phyloP scores from a whole-genome alignment of 2,329 filamentous ascomycete species.

The Penicillium sp. region DNA sequence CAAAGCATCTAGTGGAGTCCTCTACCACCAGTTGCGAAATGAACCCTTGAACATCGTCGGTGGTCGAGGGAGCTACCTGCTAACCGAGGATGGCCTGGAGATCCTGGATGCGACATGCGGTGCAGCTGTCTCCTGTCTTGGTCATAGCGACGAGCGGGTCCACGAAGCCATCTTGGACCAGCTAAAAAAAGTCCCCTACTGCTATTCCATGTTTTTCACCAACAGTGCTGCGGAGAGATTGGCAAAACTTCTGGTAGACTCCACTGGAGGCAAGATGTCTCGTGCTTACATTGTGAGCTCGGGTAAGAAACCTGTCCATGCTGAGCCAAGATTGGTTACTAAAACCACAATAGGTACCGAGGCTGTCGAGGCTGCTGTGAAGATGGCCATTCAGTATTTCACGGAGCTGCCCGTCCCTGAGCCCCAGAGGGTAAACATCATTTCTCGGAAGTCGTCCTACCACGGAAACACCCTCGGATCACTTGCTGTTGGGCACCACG shows the following conservation, averaged over 20 bases:
- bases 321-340: background rate
- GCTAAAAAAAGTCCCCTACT: conserved; percentile 56
- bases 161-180: conserved; percentile 58
- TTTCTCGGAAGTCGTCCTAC: conserved; percentile 62
- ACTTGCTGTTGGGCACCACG: conserved; percentile 63
- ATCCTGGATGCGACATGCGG: conserved; percentile 70
- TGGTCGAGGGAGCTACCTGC: conserved; percentile 47
- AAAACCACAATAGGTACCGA: conserved; percentile 52
- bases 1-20: conserved; percentile 31
- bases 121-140: conserved; percentile 68
- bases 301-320: conserved; percentile 36
- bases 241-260: conserved; percentile 46
- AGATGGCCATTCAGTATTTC: conserved; percentile 63
- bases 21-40: conserved; percentile 49
- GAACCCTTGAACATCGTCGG: conserved; percentile 43
- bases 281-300: conserved; percentile 56
- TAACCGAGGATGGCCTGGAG: conserved; percentile 48
- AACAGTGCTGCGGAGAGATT: conserved; percentile 52
- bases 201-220: conserved; percentile 55
- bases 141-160: conserved; percentile 62
- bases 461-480: conserved; percentile 68
- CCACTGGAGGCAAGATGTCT: conserved; percentile 51
- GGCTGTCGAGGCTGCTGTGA: conserved; percentile 64
- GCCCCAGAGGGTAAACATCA: conserved; percentile 55
- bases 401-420: conserved; percentile 52